Evolutionary conservation across 176 grass and related monocot species (phyloP), one percentile per base, ranked within the genome.

Genomic region (Eragrostis curvula): DNA sequence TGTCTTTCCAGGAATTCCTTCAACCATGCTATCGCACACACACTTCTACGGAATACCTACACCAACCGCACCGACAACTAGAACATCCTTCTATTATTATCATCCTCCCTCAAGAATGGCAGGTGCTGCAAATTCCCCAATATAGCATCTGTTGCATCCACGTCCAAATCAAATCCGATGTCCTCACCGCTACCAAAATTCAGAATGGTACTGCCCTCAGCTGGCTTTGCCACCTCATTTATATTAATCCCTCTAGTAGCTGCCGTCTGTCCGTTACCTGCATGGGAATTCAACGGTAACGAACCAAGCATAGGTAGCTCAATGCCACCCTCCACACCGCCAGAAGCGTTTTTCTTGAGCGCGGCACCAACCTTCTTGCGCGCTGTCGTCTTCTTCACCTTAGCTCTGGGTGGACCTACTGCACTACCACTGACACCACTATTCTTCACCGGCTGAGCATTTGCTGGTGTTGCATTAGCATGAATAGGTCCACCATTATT

Each of bases 21-120:
- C 76, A 91, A 73, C 66, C 36, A 79, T 83, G 62, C 48, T 81
- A 82, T 59, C 73, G 80, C 61, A 80, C 77, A 74, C 84, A 60
- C 51, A 89, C 27, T 66, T 85, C 65, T 78, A 81, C 18, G 70
- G 69, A 72, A 86, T 83, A 63, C 88, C 66, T 72, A 66, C 40
- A 74, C 73, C 73, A 79, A 78, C 36, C 71, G 61, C 65, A 89
- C 59, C 32, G 32, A 68, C 14, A 69, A 73, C 79, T 96, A 93
- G 73, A 92, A 91, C 84, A 96, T 74, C 32, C 80, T 45, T 70
- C 87, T 81, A 73, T 78, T 70, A 79, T 92, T 85, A 39, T 73
- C 93, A 59, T 92, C 91, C n/a, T 96, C 96, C 91, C 89, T 99
- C 76, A 99, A 93, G 80, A 99, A 99, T 59, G 96, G 93, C 49